These are phyloP conservation scores for Aureobasidium sp. DNA, from an alignment of 2,329 filamentous ascomycete genomes.

Conservation along the genomic window DNA sequence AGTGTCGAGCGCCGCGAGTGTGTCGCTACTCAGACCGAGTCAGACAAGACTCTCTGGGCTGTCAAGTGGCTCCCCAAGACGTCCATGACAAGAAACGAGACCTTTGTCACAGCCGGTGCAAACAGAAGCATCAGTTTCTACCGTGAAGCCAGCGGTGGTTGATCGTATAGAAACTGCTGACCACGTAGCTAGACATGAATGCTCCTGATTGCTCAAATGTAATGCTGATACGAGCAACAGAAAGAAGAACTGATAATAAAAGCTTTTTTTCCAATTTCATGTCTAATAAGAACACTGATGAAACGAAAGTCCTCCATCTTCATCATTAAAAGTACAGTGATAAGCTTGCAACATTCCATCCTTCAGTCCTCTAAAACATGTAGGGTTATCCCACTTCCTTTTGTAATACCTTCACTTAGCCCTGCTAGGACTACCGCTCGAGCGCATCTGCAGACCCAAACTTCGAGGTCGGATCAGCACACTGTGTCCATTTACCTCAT, in stretches of 20 bases:
- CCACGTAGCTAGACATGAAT: background rate
- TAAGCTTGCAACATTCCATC: background rate
- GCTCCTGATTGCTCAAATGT: background rate
- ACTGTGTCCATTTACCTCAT: constrained; percentile 26
- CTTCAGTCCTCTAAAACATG: background rate
- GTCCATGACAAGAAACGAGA: constrained; percentile 48
- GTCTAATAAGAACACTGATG: constrained; percentile 4
- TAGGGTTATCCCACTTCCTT: background rate
- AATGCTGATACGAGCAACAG: background rate
- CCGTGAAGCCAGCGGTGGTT: constrained; percentile 67
- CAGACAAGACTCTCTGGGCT: constrained; percentile 74
- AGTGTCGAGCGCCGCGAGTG: constrained; percentile 74
- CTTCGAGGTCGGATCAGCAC: constrained; percentile 22
- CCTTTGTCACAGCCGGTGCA: constrained; percentile 71
- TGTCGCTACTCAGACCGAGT: constrained; percentile 89
- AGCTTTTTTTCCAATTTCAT: constrained; percentile 9
- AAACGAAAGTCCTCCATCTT: constrained; percentile 3
- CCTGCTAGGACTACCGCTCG: constrained; percentile 8
- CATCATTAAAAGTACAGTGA: constrained; percentile 6
- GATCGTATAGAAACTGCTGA: constrained; percentile 15
- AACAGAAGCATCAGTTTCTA: constrained; percentile 73
- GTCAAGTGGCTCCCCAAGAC: constrained; percentile 73
- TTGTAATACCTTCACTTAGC: background rate
- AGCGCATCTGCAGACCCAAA: constrained; percentile 8
- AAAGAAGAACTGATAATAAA: background rate